Percentiles rank a stretch among this genome's conserved stretches.
These are phyloP conservation scores for Casuarina equisetifolia DNA, from an alignment of 306 rosid genomes.

Conservation along the genomic window DNA sequence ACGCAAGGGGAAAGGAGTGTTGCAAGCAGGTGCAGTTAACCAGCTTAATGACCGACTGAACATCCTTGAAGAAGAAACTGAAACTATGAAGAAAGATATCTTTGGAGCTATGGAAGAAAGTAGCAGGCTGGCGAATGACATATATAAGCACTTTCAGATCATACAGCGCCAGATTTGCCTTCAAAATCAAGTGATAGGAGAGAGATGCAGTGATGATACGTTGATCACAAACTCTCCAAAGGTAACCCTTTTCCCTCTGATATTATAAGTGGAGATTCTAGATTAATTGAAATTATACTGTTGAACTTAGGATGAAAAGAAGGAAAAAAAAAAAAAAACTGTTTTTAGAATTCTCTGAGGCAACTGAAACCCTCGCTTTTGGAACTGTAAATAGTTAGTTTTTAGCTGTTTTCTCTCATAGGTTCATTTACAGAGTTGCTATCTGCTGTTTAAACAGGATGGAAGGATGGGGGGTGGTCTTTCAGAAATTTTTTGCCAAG, in stretches of 20 bases:
- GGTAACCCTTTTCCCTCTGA: slow-evolving; percentile 6
- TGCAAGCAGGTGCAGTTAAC: slow-evolving; percentile 27
- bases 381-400: no score
- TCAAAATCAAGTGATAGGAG: slow-evolving; percentile 15
- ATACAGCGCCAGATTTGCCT: slow-evolving; percentile 18
- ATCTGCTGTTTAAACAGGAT: slow-evolving; percentile 27
- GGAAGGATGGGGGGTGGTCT: slow-evolving; percentile 18
- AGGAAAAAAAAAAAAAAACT: not conserved
- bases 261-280: no score
- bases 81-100: slow-evolving; percentile 37
- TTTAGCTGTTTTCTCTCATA: no score
- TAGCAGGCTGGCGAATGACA: slow-evolving; percentile 33
- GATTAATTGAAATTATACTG: no score
- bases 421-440: no score
- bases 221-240: slow-evolving; percentile 3
- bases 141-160: slow-evolving; percentile 34
- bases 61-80: slow-evolving; percentile 52
- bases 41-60: slow-evolving; percentile 34
- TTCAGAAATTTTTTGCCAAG: slow-evolving; percentile 19
- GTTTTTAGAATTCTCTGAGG: no score
- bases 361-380: no score
- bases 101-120: slow-evolving; percentile 35
- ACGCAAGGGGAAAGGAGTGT: slow-evolving; percentile 21
- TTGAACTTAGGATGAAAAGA: not conserved
- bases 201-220: not conserved